Conservation (phyloP, 2,329 filamentous ascomycete species). For the Fusarium staphyleae region DNA sequence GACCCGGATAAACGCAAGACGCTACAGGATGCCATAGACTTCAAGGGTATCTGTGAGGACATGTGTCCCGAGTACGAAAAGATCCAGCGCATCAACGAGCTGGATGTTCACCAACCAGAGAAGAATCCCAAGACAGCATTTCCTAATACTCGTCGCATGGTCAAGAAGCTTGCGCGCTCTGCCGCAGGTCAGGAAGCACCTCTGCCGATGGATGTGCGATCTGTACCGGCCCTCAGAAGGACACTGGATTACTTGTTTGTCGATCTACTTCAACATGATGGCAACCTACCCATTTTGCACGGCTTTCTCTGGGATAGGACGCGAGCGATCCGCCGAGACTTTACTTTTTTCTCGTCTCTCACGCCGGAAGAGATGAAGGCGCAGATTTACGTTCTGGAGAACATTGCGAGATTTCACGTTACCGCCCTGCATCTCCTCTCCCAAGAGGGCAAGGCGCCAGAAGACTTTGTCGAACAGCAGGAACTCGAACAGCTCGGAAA, state of each 20-base stretch:
- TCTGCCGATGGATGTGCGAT: slow-evolving; percentile 72
- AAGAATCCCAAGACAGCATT: slow-evolving; percentile 55
- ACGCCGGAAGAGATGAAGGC: slow-evolving; percentile 62
- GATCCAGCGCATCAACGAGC: slow-evolving; percentile 67
- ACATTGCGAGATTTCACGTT: slow-evolving; percentile 71
- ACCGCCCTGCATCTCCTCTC: slow-evolving; percentile 70
- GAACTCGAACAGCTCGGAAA: slow-evolving; percentile 73
- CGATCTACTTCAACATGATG: slow-evolving; percentile 62
- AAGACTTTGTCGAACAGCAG: slow-evolving; percentile 71
- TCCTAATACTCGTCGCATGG: slow-evolving; percentile 62
- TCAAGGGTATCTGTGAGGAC: slow-evolving; percentile 72
- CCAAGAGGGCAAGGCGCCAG: slow-evolving; percentile 59
- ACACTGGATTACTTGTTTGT: slow-evolving; percentile 71
- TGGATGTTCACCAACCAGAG: slow-evolving; percentile 64
- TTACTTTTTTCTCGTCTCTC: slow-evolving; percentile 71
- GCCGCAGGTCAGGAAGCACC: slow-evolving; percentile 73
- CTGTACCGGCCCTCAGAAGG: slow-evolving; percentile 62
- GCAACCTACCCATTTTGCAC: slow-evolving; percentile 62
- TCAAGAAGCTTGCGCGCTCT: slow-evolving; percentile 72
- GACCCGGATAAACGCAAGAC: slow-evolving; percentile 69
- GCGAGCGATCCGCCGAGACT: slow-evolving; percentile 71
- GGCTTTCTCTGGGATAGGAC: slow-evolving; percentile 74
- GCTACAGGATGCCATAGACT: slow-evolving; percentile 69
- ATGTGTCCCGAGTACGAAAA: slow-evolving; percentile 75
- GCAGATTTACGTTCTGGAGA: slow-evolving; percentile 70